Base-by-base conservation (phyloP, 805 yeast species). In the Cyberlindnera amylophila region DNA sequence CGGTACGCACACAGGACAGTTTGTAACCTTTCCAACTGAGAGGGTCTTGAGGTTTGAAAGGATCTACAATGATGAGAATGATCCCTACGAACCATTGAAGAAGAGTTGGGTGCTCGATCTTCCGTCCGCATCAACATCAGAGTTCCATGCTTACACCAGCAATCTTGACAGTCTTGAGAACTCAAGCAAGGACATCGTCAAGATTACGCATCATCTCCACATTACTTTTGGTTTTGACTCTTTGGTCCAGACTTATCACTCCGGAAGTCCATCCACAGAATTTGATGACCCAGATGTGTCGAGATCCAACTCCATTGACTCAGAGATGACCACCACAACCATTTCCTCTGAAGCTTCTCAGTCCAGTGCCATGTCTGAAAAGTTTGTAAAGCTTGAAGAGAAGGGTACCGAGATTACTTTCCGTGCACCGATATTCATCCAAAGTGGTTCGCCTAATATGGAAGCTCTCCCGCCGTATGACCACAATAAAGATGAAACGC, bases 101-200 rank as follows among this genome's bases (percentile, higher is more conserved):
- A n/a, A 37, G 27, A 23, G 13, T 12, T 48, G 48, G 47, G 31
- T 9, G 24, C 24, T 21, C 24, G 9, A 9, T 9, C 9, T 21
- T 6, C 24, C 24, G 24, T 21, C 24, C 6, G 19, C 2, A 15
- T 50, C 24, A 21, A 24, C 2, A 15, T 50, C 6, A 31, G 24
- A 21, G 19, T 53, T 2, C 54, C 56, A 10, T 23, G 52, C 59
- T 4, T 54, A 43, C 28, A 47, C 50, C 6, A 51, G 54, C 28
- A 45, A 49, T 19, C 17, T 18, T 14, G 48, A 42, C 2, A 13
- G 15, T 2, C 31, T 23, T 6, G 48, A 42, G 2, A 35, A 34
- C 8, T 7, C 17, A 4, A n/a, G 8, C 9, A 17, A 16, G 4
- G 31, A 29, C 7, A 41, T 34, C 2, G 28, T 48, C 30, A 47